Percentiles rank a stretch among this genome's conserved stretches.
phyloP scores from a whole-genome alignment of 352 stramenopile genomes.

The Phytophthora ramorum region DNA sequence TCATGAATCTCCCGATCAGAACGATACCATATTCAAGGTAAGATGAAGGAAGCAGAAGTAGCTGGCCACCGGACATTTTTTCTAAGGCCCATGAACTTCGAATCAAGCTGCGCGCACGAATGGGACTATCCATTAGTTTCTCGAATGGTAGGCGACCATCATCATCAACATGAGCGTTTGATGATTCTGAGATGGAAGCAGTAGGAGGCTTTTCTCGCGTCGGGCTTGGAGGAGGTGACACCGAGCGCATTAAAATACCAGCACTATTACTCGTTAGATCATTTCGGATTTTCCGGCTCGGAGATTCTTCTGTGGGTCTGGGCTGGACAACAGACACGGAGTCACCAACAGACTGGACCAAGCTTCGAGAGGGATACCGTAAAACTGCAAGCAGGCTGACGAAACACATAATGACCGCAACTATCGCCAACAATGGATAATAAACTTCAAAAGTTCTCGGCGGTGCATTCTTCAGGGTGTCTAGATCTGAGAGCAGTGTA shows the following conservation, averaged over 20 bases:
- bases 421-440: constrained; percentile 17
- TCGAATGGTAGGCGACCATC: constrained; percentile 43
- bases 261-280: constrained; percentile 28
- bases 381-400: constrained; percentile 25
- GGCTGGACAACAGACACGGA: constrained; percentile 23
- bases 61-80: constrained; percentile 29
- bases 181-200: constrained; percentile 16
- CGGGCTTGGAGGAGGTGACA: constrained; percentile 33
- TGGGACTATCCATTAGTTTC: constrained; percentile 40
- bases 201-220: constrained; percentile 8
- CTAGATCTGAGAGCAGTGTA: constrained; percentile 26
- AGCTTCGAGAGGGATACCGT: constrained; percentile 23
- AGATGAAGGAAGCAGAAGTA: constrained; percentile 49
- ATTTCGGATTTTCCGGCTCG: constrained; percentile 4
- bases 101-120: constrained; percentile 57
- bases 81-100: constrained; percentile 49
- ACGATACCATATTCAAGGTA: constrained; percentile 60
- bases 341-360: constrained; percentile 21
- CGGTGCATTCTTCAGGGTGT: constrained; percentile 22
- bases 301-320: not conserved
- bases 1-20: constrained; percentile 31
- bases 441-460: constrained; percentile 24
- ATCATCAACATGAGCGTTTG: constrained; percentile 9
- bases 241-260: constrained; percentile 33
- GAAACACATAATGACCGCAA: constrained; percentile 24